Percentiles rank a stretch among this genome's conserved stretches.
Evolutionary conservation across 108 stramenopile genomes (phyloP).

Genomic region (Thalassiosira profunda): DNA sequence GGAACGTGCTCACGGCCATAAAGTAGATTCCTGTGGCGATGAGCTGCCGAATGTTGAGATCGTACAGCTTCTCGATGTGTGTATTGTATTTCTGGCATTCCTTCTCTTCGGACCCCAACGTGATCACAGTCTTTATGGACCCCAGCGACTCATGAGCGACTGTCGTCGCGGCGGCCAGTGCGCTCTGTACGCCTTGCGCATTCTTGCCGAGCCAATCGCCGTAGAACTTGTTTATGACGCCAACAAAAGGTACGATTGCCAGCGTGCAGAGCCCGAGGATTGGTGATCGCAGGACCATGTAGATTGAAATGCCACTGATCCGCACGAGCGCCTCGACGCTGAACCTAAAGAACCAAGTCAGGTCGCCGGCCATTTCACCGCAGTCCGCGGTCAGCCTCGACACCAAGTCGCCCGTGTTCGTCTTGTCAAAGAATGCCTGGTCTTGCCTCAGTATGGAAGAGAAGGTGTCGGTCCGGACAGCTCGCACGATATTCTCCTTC

Average conservation of each 20-base stretch:
- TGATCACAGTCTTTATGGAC: slow-evolving; percentile 85
- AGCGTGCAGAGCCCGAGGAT: slow-evolving; percentile 73
- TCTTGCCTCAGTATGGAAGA: slow-evolving; percentile 76
- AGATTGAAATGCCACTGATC: slow-evolving; percentile 79
- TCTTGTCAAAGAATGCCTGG: slow-evolving; percentile 79
- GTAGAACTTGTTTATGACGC: slow-evolving; percentile 84
- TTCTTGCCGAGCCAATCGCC: slow-evolving; percentile 84
- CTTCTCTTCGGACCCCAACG: slow-evolving; percentile 77
- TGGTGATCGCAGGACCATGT: slow-evolving; percentile 85
- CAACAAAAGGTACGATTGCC: slow-evolving; percentile 83
- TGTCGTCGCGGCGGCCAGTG: slow-evolving; percentile 83
- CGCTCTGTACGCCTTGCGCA: slow-evolving; percentile 80
- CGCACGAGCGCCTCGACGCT: slow-evolving; percentile 88
- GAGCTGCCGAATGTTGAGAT: slow-evolving; percentile 84
- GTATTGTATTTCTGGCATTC: slow-evolving; percentile 72
- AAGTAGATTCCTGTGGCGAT: slow-evolving; percentile 88
- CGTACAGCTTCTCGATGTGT: slow-evolving; percentile 77
- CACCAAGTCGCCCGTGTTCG: slow-evolving; percentile 77
- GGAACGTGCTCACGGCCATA: slow-evolving; percentile 89
- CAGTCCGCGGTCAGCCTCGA: slow-evolving; percentile 90
- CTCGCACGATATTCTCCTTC: slow-evolving; percentile 84
- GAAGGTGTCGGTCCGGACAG: slow-evolving; percentile 80
- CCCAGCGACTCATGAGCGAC: slow-evolving; percentile 86
- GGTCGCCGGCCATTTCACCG: slow-evolving; percentile 87
- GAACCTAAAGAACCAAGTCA: slow-evolving; percentile 95